These are phyloP conservation scores for Zygosaccharomyces siamensis DNA, from an alignment of 805 yeast species.

Conservation along the genomic window DNA sequence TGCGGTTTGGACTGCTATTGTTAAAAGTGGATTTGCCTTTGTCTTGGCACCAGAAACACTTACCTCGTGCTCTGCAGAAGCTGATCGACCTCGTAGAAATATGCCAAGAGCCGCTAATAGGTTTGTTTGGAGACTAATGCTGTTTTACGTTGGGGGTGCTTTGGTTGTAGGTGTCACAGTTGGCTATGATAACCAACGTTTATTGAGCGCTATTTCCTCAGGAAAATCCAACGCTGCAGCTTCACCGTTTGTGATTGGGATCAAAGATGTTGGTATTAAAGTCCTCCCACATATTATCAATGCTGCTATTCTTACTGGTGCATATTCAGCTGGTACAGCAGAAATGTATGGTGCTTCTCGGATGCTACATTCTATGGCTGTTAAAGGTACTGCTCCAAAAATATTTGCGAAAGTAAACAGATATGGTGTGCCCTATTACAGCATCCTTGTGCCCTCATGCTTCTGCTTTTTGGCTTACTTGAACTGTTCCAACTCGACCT, in stretches of 20 bases:
- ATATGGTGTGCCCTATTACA: conserved; percentile 47
- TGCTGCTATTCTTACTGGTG: conserved; percentile 46
- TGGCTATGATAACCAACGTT: conserved; percentile 43
- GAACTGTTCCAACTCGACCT: conserved; percentile 45
- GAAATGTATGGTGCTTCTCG: conserved; percentile 48
- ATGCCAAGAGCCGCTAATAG: conserved; percentile 51
- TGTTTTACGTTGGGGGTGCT: conserved; percentile 48
- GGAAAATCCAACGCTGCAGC: conserved; percentile 39
- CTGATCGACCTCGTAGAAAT: conserved; percentile 43
- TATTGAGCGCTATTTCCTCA: conserved; percentile 32
- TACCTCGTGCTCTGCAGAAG: conserved; percentile 45
- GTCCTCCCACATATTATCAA: conserved; percentile 46
- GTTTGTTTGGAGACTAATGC: conserved; percentile 50
- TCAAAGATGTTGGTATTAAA: conserved; percentile 45
- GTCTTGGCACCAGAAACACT: conserved; percentile 47
- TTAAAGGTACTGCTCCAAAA: conserved; percentile 46
- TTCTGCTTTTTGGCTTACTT: conserved; percentile 46
- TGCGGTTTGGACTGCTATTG: conserved; percentile 47
- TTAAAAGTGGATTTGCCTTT: conserved; percentile 49
- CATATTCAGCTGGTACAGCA: conserved; percentile 37
- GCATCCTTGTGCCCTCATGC: conserved; percentile 38
- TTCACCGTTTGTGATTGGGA: conserved; percentile 48
- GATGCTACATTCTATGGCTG: conserved; percentile 40
- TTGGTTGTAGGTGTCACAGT: conserved; percentile 46
- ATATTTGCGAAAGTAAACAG: conserved; percentile 42